Conservation (phyloP, 768 basidiomycete species). For the Inosperma sp. region DNA sequence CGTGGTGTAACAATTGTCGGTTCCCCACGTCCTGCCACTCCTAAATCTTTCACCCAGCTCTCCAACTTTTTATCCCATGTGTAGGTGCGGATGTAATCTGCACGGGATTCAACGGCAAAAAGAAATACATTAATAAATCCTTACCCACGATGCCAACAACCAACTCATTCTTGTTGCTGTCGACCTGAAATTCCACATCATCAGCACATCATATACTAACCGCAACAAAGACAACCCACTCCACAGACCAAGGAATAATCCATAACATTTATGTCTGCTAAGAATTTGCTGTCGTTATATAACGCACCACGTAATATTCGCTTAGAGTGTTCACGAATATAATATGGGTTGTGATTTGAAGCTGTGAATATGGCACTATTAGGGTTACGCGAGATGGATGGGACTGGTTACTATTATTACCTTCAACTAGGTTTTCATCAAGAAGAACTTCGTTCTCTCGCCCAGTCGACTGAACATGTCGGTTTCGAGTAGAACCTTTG, state of each 20-base stretch:
- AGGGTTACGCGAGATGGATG: not conserved
- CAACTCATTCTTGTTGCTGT: slow-evolving; percentile 81
- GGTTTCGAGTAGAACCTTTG: slow-evolving; percentile 92
- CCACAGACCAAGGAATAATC: slow-evolving; percentile 97
- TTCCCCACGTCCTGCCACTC: slow-evolving; percentile 76
- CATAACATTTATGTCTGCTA: slow-evolving; percentile 93
- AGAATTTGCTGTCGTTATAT: slow-evolving; percentile 92
- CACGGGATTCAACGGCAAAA: not conserved
- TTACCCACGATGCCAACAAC: slow-evolving; percentile 94
- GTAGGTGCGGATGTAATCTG: slow-evolving; percentile 93
- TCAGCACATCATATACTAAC: not conserved
- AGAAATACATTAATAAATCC: slow-evolving; percentile 26
- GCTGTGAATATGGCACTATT: slow-evolving; percentile 39
- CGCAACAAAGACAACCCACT: slow-evolving; percentile 22
- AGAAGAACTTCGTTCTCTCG: slow-evolving; percentile 89
- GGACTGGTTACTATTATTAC: slow-evolving; percentile 38
- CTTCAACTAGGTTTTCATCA: slow-evolving; percentile 93
- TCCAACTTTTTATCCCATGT: slow-evolving; percentile 99
- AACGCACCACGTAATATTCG: slow-evolving; percentile 86
- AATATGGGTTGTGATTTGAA: slow-evolving; percentile 83
- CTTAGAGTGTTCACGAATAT: slow-evolving; percentile 95
- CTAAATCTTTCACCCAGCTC: slow-evolving; percentile 97
- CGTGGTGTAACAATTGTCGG: slow-evolving; percentile 96
- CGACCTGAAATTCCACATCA: slow-evolving; percentile 48
- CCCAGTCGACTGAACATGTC: slow-evolving; percentile 87